Evolutionary conservation across 2,329 filamentous ascomycete species (phyloP).

Genomic region (Pyricularia grisea): DNA sequence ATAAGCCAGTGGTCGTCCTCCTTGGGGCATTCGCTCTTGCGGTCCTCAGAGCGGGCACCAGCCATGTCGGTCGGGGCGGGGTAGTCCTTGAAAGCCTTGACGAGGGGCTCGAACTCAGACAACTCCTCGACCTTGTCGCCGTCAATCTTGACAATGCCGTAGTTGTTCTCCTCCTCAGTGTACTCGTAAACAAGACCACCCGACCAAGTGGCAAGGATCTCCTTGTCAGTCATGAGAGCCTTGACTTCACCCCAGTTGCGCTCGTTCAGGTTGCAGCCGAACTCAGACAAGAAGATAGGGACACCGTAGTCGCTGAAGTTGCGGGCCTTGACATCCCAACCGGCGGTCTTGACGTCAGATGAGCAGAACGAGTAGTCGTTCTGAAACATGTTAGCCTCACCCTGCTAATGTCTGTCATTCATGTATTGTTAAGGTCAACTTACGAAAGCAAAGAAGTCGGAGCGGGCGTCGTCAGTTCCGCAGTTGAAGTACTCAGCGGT

Average conservation of each 20-base stretch:
- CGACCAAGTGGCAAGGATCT: conserved; percentile 89
- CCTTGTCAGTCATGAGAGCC: conserved; percentile 60
- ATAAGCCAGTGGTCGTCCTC: conserved; percentile 40
- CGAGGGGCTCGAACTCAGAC: conserved; percentile 51
- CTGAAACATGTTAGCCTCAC: conserved; percentile 15
- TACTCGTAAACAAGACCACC: conserved; percentile 97
- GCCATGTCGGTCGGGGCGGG: conserved; percentile 40
- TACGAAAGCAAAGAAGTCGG: conserved; percentile 75
- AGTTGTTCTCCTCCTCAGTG: conserved; percentile 68
- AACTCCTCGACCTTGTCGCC: conserved; percentile 45
- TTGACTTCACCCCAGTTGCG: conserved; percentile 74
- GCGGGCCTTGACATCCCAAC: conserved; percentile 83
- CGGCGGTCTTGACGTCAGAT: conserved; percentile 58
- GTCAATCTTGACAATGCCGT: conserved; percentile 64
- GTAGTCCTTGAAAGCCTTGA: conserved; percentile 36
- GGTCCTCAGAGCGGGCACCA: conserved; percentile 37
- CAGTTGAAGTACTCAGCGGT: conserved; percentile 93
- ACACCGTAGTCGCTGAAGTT: conserved; percentile 81
- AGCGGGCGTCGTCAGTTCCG: conserved; percentile 71
- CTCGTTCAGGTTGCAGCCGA: conserved; percentile 74
- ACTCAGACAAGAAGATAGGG: conserved; percentile 91
- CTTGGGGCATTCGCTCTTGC: conserved; percentile 38
- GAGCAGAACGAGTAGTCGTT: conserved; percentile 88
- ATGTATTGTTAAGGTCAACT: conserved; percentile 7
- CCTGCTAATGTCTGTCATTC: neutral